phyloP scores from a whole-genome alignment of 805 yeast species.

The Barnettozyma botsteinii region DNA sequence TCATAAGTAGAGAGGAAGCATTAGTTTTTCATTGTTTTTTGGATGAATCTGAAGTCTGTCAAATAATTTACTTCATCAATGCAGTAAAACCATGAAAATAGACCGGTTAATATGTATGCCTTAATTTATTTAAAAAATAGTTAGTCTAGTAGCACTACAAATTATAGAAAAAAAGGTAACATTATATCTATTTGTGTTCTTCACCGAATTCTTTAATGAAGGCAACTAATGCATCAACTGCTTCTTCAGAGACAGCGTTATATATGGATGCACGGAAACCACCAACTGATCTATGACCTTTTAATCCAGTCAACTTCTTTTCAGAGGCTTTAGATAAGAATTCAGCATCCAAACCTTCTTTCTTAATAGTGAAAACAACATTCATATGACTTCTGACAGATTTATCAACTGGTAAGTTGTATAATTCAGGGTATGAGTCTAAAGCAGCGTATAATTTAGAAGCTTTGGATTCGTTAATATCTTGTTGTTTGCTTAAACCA shows the following conservation, averaged over 20 bases:
- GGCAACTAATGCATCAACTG: constrained; percentile 7
- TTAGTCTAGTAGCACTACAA: neutral
- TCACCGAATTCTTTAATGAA: constrained; percentile 33
- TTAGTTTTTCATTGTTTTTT: constrained; percentile 62
- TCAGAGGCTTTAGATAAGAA: constrained; percentile 67
- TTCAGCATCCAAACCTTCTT: constrained; percentile 54
- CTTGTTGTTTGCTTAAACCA: constrained; percentile 61
- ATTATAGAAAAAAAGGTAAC: neutral
- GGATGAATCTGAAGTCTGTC: constrained; percentile 59
- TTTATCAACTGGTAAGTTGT: constrained; percentile 57
- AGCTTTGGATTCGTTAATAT: constrained; percentile 58
- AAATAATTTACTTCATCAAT: constrained; percentile 55
- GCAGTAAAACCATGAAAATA: constrained; percentile 14
- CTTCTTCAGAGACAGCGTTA: constrained; percentile 9
- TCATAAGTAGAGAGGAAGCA: constrained; percentile 51
- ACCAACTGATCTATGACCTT: constrained; percentile 13
- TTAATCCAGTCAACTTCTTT: constrained; percentile 43
- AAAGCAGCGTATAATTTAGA: constrained; percentile 62
- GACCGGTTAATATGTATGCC: neutral
- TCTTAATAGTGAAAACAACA: constrained; percentile 66
- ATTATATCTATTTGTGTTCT: constrained; percentile 21
- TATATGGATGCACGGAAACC: constrained; percentile 10
- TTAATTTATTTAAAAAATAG: no score
- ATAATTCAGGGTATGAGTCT: constrained; percentile 53
- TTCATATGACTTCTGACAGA: constrained; percentile 81